A percentile compares a stretch with the other conserved stretches of the same genome.
Evolutionary conservation across 768 basidiomycete species (phyloP).

Genomic region (Psilocybe cubensis): DNA sequence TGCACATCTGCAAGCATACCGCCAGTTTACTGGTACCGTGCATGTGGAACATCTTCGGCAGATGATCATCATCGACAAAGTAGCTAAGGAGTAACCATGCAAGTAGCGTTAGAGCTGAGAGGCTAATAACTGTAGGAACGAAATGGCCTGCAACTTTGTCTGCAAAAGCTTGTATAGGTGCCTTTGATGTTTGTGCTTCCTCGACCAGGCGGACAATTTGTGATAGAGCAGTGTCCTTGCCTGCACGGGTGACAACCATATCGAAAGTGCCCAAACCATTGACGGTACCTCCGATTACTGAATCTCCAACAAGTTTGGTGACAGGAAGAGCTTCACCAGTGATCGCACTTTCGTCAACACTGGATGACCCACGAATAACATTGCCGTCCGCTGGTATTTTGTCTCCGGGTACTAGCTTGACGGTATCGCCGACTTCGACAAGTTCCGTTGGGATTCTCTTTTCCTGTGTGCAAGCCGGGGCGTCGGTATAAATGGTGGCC

Average conservation of each 20-base stretch:
- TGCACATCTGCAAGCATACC: slow-evolving; percentile 95
- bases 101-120: slow-evolving; percentile 81
- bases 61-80: slow-evolving; percentile 51
- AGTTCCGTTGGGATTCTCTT: slow-evolving; percentile 94
- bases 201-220: slow-evolving; percentile 98
- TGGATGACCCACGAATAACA: slow-evolving; percentile 83
- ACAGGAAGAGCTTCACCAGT: slow-evolving; percentile 94
- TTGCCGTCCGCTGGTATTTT: slow-evolving; percentile 96
- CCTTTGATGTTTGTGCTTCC: slow-evolving; percentile 97
- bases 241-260: slow-evolving; percentile 93
- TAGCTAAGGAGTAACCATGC: slow-evolving; percentile 80
- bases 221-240: slow-evolving; percentile 93
- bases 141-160: slow-evolving; percentile 95
- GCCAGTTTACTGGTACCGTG: slow-evolving; percentile 86
- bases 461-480: slow-evolving; percentile 77
- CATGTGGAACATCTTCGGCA: slow-evolving; percentile 85
- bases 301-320: slow-evolving; percentile 80
- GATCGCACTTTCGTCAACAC: slow-evolving; percentile 94
- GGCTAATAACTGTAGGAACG: slow-evolving; percentile 87
- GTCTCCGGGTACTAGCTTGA: slow-evolving; percentile 95
- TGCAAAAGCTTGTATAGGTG: slow-evolving; percentile 97
- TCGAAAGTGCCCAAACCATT: slow-evolving; percentile 98
- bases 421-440: slow-evolving; percentile 89
- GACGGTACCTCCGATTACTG: slow-evolving; percentile 95
- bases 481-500: slow-evolving; percentile 94